Base-by-base conservation (phyloP, 1,284 basidiomycete species). In the Taiwanofungus camphoratus region DNA sequence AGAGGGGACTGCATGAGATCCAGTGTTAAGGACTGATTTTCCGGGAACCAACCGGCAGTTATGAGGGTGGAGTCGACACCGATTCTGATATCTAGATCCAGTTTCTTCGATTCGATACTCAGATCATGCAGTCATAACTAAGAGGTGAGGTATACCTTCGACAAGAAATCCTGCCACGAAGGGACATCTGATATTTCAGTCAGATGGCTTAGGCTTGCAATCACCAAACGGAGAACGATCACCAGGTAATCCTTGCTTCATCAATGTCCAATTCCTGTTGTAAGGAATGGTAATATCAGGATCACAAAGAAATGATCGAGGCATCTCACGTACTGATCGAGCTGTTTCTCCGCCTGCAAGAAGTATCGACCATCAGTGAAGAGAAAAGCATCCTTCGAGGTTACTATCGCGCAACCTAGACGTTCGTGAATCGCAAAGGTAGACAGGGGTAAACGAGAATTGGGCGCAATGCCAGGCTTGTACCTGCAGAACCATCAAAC, bases 341-440 rank as follows among this genome's bases (percentile, higher is more conserved):
- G 71, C 67, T 99, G 87, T 56, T 94, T 80, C 46, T 76, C 81
- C 0, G 94, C 95, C 65, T 98, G 95, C 11, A 96, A 68, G 59
- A 88, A 96, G 64, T 98, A 99, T 34, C 95, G 71, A 2, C 94
- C 94, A 67, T 97, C 94, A 1, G 93, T 96, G 62, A 93, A 94
- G 36, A 93, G 69, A 48, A 73, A 82, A 0, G 90, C 92, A 21
- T 79, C 71, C 21, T 80, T 71, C 38, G 70, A 62, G 0, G 91
- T 92, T 16, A 97, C 71, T 36, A 95, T 66, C 12, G 90, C 95
- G 54, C 77, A 87, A 49, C 89, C 87, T 88, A 51, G 15, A 35
- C 7, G 22, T 19, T 4, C 23, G 44, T 34, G 5, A 31, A 8
- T 1, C 11, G 26, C 11, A 27, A 22, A 8, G 21, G 12, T 19